A percentile compares a stretch with the other conserved stretches of the same genome.
phyloP scores from a whole-genome alignment of 2,329 filamentous ascomycete genomes.

The Neonectria sp. region DNA sequence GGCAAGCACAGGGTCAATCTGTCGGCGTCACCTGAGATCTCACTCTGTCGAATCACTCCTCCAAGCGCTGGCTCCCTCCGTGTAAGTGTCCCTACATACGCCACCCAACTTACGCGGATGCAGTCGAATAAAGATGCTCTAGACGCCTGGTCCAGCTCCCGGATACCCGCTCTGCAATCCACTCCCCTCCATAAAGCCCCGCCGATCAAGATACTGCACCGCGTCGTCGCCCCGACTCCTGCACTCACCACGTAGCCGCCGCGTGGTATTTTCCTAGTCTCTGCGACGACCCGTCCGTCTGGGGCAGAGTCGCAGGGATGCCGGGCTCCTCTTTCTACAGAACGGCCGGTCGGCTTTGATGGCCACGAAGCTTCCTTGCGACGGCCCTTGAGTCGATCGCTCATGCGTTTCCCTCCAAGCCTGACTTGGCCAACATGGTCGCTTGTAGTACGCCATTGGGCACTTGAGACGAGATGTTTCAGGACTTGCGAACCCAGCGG shows the following conservation, averaged over 20 bases:
- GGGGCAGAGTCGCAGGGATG: not conserved
- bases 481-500: not conserved
- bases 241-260: not conserved
- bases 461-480: not conserved
- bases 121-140: no score
- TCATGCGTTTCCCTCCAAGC: no score
- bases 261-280: not conserved
- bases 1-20: not conserved
- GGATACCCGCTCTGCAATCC: no score
- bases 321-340: not conserved
- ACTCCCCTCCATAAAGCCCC: no score
- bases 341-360: not conserved
- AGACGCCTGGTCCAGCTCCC: no score
- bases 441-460: not conserved
- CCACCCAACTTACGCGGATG: no score
- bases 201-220: no score
- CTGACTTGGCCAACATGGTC: no score
- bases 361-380: not conserved
- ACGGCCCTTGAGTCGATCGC: not conserved
- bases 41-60: not conserved
- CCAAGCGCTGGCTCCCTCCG: not conserved
- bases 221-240: no score
- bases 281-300: not conserved
- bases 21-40: not conserved
- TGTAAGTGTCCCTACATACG: not conserved